Evolutionary conservation across 768 basidiomycete species (phyloP).

Genomic region (Lentinula detonsa): DNA sequence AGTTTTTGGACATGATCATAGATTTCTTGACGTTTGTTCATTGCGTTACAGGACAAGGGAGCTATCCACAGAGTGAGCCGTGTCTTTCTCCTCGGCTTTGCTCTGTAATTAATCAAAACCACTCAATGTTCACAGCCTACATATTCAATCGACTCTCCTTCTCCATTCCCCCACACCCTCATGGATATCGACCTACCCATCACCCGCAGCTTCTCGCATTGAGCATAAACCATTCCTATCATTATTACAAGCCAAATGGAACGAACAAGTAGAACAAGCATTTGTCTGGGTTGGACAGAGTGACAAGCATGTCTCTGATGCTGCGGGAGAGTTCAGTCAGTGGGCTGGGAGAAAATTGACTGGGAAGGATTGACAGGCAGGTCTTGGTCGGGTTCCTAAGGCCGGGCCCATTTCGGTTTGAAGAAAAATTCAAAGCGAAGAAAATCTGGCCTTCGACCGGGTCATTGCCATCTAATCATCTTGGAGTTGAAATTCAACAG

Average conservation of each 20-base stretch:
- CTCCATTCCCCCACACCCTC: constrained; percentile 43
- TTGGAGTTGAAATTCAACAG: not conserved
- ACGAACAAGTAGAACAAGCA: constrained; percentile 43
- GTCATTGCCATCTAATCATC: not conserved
- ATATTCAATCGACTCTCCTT: constrained; percentile 43
- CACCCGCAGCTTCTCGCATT: constrained; percentile 50
- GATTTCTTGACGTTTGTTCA: constrained; percentile 1
- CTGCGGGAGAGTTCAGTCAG: constrained; percentile 39
- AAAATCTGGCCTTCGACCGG: no score
- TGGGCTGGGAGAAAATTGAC: constrained; percentile 18
- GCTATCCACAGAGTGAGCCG: constrained; percentile 50
- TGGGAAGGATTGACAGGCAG: not conserved
- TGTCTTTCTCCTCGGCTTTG: not conserved
- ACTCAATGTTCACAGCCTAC: constrained; percentile 31
- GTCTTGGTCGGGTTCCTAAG: not conserved
- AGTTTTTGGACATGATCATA: constrained; percentile 10
- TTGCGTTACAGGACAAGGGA: constrained; percentile 22
- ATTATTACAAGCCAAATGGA: constrained; percentile 53
- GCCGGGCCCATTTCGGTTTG: not conserved
- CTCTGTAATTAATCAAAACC: not conserved
- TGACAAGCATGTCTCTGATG: constrained; percentile 41
- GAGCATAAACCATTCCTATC: constrained; percentile 37
- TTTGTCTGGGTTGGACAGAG: constrained; percentile 37
- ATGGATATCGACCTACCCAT: constrained; percentile 22
- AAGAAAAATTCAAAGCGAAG: no score